A percentile compares a stretch with the other conserved stretches of the same genome.
Conservation (phyloP, 306 rosid species). For the Acacia confusa region DNA sequence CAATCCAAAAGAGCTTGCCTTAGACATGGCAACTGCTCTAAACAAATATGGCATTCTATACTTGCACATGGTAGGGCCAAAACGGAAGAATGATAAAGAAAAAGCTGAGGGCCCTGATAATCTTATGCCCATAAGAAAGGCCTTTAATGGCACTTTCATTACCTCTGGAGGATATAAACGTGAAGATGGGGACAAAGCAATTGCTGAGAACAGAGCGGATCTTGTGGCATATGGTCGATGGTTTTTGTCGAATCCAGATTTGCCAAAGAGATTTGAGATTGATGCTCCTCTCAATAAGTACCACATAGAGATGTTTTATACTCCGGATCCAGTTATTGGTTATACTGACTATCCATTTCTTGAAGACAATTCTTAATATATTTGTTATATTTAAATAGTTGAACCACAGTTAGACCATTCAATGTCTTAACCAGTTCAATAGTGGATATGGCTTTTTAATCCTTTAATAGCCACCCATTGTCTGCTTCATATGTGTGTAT, state of each 20-base stretch:
- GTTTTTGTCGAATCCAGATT: too few species aligned
- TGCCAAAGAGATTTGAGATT: conserved; percentile 62
- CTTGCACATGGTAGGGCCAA: conserved; percentile 69
- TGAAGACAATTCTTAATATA: not conserved
- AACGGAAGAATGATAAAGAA: conserved; percentile 36
- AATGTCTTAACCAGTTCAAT: too few species aligned
- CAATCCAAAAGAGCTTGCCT: conserved; percentile 49
- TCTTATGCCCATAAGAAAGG: conserved; percentile 56
- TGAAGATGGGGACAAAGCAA: conserved; percentile 53
- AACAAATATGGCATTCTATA: conserved; percentile 52
- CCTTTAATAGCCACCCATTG: too few species aligned
- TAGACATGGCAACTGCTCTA: conserved; percentile 49
- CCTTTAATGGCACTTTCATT: conserved; percentile 55
- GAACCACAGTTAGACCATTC: not conserved
- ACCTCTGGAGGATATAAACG: conserved; percentile 54
- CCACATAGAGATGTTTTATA: conserved; percentile 44
- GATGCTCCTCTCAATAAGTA: conserved; percentile 66
- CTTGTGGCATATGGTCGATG: conserved; percentile 12
- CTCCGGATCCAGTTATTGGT: conserved; percentile 52
- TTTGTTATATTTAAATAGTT: not conserved
- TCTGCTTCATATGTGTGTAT: not conserved
- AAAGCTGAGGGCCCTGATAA: conserved; percentile 29
- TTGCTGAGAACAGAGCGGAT: conserved; percentile 50
- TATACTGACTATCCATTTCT: conserved; percentile 32
- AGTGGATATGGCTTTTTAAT: too few species aligned